phyloP scores from a whole-genome alignment of 2,329 filamentous ascomycete species.

The Orbilia quercus region DNA sequence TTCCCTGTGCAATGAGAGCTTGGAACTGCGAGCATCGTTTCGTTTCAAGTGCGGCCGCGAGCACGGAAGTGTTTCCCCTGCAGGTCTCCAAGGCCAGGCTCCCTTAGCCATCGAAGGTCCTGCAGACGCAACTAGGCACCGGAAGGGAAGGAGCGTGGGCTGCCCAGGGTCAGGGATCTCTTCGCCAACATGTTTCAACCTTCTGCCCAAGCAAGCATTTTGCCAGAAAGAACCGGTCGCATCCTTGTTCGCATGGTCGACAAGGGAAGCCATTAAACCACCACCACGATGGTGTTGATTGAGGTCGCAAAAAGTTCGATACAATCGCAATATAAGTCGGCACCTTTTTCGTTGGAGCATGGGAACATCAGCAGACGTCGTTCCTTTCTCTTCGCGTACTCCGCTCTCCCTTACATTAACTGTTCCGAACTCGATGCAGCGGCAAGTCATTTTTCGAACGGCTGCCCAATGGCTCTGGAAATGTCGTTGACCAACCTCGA shows the following conservation, averaged over 20 bases:
- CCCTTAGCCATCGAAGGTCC: constrained; percentile 23
- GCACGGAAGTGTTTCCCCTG: constrained; percentile 23
- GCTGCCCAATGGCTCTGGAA: neutral
- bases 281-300: constrained; percentile 18
- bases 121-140: constrained; percentile 54
- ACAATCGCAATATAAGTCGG: constrained; percentile 50
- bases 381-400: constrained; percentile 30
- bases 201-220: constrained; percentile 44
- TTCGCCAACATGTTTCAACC: constrained; percentile 57
- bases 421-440: constrained; percentile 33
- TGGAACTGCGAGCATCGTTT: too few relatives aligned
- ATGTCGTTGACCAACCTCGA: constrained; percentile 48
- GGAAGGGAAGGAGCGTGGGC: constrained; percentile 46
- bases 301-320: constrained; percentile 13
- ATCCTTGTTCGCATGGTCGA: constrained; percentile 34
- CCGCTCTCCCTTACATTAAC: constrained; percentile 2
- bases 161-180: constrained; percentile 38
- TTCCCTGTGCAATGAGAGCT: too few relatives aligned
- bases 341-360: constrained; percentile 27
- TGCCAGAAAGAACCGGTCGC: constrained; percentile 29
- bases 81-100: constrained; percentile 50
- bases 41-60: constrained; percentile 34
- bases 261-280: constrained; percentile 2
- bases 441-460: constrained; percentile 29
- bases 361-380: neutral